phyloP scores from a whole-genome alignment of 129 eudicot species.

The Cynara cardunculus region DNA sequence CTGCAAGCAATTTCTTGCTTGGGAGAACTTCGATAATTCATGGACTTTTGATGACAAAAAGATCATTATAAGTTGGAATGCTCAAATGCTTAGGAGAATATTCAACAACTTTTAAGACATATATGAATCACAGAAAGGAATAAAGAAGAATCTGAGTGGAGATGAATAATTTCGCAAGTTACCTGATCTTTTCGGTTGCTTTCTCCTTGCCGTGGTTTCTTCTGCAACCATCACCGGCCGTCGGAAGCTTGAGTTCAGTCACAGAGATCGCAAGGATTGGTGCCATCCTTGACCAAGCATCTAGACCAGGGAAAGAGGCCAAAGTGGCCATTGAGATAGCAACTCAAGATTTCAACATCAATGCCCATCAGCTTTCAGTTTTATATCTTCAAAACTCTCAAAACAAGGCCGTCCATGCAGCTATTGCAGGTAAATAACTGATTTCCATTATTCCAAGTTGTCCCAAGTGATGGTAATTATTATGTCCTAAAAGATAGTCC shows the following conservation, averaged over 20 bases:
- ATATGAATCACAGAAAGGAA: not conserved
- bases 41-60: constrained; percentile 17
- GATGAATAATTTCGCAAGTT: constrained; percentile 10
- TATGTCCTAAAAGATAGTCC: too few species aligned
- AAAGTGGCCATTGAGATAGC: constrained; percentile 54
- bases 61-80: not conserved
- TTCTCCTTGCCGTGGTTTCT: constrained; percentile 15
- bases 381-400: constrained; percentile 22
- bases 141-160: not conserved
- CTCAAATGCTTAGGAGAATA: not conserved
- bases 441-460: too few species aligned
- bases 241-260: not conserved
- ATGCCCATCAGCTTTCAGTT: constrained; percentile 15
- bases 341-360: constrained; percentile 29
- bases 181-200: constrained; percentile 1
- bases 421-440: constrained; percentile 14
- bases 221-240: constrained; percentile 17
- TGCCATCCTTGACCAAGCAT: constrained; percentile 33
- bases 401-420: constrained; percentile 37
- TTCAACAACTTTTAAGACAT: constrained; percentile 1
- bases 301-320: constrained; percentile 47
- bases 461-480: not conserved
- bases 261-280: constrained; percentile 13
- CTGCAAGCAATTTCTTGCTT: constrained; percentile 12
- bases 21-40: not conserved